These are phyloP conservation scores for Sphenostylis stenocarpa DNA, from an alignment of 306 rosid genomes.

Conservation along the genomic window DNA sequence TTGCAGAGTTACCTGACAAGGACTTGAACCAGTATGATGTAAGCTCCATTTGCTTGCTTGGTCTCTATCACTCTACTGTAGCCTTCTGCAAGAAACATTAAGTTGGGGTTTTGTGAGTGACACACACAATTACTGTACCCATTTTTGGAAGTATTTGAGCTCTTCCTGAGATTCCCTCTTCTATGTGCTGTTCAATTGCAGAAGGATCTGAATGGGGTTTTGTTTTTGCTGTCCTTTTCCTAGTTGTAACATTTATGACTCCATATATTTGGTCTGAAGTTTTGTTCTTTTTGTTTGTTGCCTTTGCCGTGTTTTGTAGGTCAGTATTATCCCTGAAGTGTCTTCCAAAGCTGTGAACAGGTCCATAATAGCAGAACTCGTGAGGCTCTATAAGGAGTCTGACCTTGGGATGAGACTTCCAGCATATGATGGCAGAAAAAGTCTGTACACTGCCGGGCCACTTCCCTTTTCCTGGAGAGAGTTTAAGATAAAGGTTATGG, in stretches of 20 bases:
- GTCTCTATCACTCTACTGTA: conserved; percentile 19
- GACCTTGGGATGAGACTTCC: conserved; percentile 94
- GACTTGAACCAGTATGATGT: conserved; percentile 98
- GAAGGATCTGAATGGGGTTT: conserved; percentile 35
- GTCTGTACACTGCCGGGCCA: conserved; percentile 95
- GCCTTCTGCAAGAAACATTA: conserved; percentile 18
- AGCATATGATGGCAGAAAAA: conserved; percentile 96
- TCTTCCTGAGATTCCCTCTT: conserved; percentile 42
- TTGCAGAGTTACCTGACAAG: conserved; percentile 95
- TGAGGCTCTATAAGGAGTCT: conserved; percentile 77
- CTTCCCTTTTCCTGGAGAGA: conserved; percentile 92
- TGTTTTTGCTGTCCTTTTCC: conserved; percentile 50
- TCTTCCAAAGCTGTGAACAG: conserved; percentile 80
- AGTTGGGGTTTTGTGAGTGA: conserved; percentile 25
- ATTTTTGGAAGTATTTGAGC: conserved; percentile 47
- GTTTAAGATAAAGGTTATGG: conserved; percentile 74
- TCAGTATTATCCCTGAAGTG: conserved; percentile 87
- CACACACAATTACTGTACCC: conserved; percentile 35
- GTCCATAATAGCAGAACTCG: conserved; percentile 91
- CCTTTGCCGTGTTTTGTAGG: conserved; percentile 55
- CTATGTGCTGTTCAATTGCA: conserved; percentile 35
- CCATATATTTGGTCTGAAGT: conserved; percentile 35
- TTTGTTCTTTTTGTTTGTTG: conserved; percentile 57
- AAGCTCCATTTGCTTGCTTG: conserved; percentile 44
- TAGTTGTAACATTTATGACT: conserved; percentile 54